Conservation (phyloP, 2,329 filamentous ascomycete species). For the Venturia nashicola region DNA sequence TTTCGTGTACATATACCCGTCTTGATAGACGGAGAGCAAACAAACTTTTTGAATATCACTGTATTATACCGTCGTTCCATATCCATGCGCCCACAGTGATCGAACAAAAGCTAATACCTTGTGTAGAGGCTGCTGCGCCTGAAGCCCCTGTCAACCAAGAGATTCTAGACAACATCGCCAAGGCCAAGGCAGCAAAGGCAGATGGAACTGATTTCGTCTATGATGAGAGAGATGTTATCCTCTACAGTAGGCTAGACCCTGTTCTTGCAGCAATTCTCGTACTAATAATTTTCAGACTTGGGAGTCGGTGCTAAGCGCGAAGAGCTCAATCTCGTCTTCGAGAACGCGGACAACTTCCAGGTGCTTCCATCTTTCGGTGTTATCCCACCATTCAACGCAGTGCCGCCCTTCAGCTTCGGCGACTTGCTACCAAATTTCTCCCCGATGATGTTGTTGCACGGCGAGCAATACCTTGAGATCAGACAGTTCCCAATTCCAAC, state of each 20-base stretch:
- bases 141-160: not conserved
- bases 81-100: not conserved
- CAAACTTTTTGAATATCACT: not conserved
- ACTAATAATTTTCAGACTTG: slow-evolving; percentile 39
- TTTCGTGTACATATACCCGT: not conserved
- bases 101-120: not conserved
- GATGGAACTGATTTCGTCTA: slow-evolving; percentile 34
- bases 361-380: slow-evolving; percentile 92
- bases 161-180: slow-evolving; percentile 8
- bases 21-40: not conserved
- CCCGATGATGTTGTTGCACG: slow-evolving; percentile 97
- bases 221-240: slow-evolving; percentile 75
- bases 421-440: slow-evolving; percentile 91
- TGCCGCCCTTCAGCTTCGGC: slow-evolving; percentile 65
- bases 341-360: slow-evolving; percentile 86
- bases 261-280: not conserved
- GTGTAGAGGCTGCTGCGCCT: not conserved
- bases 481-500: slow-evolving; percentile 87
- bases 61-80: not conserved
- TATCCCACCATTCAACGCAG: slow-evolving; percentile 81
- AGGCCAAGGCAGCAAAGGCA: slow-evolving; percentile 8
- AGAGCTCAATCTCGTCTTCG: slow-evolving; percentile 79
- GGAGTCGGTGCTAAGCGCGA: slow-evolving; percentile 84
- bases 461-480: slow-evolving; percentile 96
- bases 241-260: slow-evolving; percentile 52